Percentiles rank a stretch among this genome's conserved stretches.
phyloP scores from a whole-genome alignment of 75 land plant species.

The Cunninghamia lanceolata region DNA sequence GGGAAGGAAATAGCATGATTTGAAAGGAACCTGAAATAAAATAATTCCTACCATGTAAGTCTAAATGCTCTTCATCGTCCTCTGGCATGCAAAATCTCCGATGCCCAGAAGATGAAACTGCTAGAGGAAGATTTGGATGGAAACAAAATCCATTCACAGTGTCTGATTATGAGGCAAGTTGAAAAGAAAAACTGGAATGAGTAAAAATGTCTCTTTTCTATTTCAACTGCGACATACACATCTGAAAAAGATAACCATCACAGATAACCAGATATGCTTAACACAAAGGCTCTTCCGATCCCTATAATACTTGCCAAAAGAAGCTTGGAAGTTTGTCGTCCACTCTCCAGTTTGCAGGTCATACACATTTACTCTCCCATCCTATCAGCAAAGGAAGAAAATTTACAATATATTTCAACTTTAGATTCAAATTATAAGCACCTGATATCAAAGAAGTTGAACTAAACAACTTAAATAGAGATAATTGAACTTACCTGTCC shows the following conservation, averaged over 20 bases:
- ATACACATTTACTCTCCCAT: slow-evolving; percentile 83
- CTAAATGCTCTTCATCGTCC: slow-evolving; percentile 32
- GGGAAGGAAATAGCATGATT: neutral
- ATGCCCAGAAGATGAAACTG: slow-evolving; percentile 87
- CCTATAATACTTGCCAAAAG: slow-evolving; percentile 49
- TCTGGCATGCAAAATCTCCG: slow-evolving; percentile 64
- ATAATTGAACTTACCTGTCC: slow-evolving; percentile 62
- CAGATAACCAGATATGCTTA: neutral
- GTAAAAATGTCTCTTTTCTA: neutral
- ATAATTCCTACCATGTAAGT: slow-evolving; percentile 26
- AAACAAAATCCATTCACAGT: slow-evolving; percentile 91
- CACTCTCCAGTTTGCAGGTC: slow-evolving; percentile 94
- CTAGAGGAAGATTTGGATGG: slow-evolving; percentile 86
- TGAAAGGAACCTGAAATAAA: neutral
- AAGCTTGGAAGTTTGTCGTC: slow-evolving; percentile 72
- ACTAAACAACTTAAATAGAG: neutral
- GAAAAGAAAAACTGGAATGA: neutral
- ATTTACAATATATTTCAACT: neutral
- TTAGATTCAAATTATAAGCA: neutral
- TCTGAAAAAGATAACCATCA: neutral
- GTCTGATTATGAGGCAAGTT: slow-evolving; percentile 36
- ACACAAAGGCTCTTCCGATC: neutral
- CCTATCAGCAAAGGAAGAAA: slow-evolving; percentile 42
- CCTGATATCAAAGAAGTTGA: neutral
- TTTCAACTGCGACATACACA: neutral